Evolutionary conservation across 345 rosid genomes (phyloP).

Genomic region (Populus pruinosa): DNA sequence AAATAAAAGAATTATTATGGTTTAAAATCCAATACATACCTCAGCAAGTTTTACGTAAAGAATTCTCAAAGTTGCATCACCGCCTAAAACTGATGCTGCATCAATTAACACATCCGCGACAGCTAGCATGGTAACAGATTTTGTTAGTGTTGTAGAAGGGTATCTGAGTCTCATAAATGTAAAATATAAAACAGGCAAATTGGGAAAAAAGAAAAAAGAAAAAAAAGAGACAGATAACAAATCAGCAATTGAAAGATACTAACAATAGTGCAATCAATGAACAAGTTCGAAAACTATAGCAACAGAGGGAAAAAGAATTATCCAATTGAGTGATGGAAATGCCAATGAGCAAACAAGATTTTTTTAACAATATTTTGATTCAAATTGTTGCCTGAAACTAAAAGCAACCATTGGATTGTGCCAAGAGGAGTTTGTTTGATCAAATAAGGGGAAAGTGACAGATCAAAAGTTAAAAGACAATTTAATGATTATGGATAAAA

Average conservation of each 20-base stretch:
- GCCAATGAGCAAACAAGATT: background rate
- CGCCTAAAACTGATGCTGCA: slow-evolving; percentile 89
- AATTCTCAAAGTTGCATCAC: slow-evolving; percentile 81
- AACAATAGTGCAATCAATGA: background rate
- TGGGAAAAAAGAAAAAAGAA: background rate
- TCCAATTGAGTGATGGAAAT: background rate
- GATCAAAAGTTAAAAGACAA: background rate
- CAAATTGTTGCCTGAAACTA: background rate
- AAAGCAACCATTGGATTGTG: background rate
- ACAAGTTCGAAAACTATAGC: background rate
- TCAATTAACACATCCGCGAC: slow-evolving; percentile 92
- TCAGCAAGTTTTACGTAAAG: slow-evolving; percentile 82
- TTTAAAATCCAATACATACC: slow-evolving; percentile 41
- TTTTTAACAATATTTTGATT: background rate
- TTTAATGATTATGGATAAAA: too few relatives aligned
- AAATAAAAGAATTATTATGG: background rate
- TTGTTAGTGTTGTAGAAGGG: slow-evolving; percentile 33
- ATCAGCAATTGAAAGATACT: slow-evolving; percentile 13
- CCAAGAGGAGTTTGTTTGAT: background rate
- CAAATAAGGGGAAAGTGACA: background rate
- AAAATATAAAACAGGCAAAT: slow-evolving; percentile 5
- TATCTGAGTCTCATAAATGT: slow-evolving; percentile 20
- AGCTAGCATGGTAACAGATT: slow-evolving; percentile 59
- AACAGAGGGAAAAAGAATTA: background rate
- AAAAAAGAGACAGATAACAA: slow-evolving; percentile 6